Base-by-base conservation (phyloP, 2,329 filamentous ascomycete genomes). In the Ilyonectria mors-panacis region DNA sequence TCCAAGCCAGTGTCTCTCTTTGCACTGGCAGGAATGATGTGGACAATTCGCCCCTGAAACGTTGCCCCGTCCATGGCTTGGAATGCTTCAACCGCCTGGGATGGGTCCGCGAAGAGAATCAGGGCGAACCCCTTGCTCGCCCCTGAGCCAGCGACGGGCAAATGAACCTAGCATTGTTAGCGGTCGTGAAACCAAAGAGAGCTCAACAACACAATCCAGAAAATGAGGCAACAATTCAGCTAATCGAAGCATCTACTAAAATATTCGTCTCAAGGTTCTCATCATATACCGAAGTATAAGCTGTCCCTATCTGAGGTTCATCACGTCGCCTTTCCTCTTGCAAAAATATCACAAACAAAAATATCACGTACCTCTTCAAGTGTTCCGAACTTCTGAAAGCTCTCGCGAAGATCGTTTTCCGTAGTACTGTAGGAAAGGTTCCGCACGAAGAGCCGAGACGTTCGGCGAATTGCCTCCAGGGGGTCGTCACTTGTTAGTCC, bases 221-320 rank as follows among this genome's bases (percentile, higher is more conserved):
- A 71, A 72, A 77, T 70, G 68, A 71, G 72, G 73, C 74, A 77
- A 70, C 71, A 70, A 78, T 74, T 95, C 92, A 96, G 94, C 88
- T 85, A 86, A 83, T 92, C 94, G 91, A 95, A 93, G 94, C 93
- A 97, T 98, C 95, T 99, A 99, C 96, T 98, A 99, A 97, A 97
- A 97, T 96, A 93, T 89, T 94, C 91, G 94, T 42, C 91, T 92
- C 92, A 91, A 90, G 85, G 82, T 87, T 94, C 86, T 90, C 93
- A 95, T 97, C 95, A 98, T 86, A 86, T 94, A 93, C 94, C 84
- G 81, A 76, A 86, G 93, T 93, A 95, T 98, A 93, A 94, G 95
- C 91, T 98, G 96, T 98, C 96, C 96, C 96, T 98, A 98, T 98
- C 96, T 93, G 93, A 93, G 89, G 85, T 94, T 98, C 95, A 98